Evolutionary conservation across 2,329 filamentous ascomycete genomes (phyloP).

Genomic region (Claviceps sp.): DNA sequence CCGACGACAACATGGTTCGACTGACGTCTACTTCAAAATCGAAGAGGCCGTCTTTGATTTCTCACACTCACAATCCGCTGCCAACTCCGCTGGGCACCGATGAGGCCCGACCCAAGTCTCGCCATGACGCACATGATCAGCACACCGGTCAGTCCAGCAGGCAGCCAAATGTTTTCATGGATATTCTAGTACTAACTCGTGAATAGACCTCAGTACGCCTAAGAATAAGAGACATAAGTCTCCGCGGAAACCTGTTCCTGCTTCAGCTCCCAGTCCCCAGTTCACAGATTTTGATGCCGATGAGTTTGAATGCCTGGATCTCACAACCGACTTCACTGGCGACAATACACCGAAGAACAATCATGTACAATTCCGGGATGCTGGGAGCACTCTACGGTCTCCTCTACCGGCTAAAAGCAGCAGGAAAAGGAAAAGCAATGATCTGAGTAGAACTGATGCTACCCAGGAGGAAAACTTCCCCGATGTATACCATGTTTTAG

Average conservation of each 20-base stretch:
- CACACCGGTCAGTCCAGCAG: slow-evolving; percentile 4
- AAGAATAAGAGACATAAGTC: slow-evolving; percentile 13
- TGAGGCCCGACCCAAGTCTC: slow-evolving; percentile 10
- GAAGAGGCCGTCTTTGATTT: slow-evolving; percentile 31
- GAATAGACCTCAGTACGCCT: slow-evolving; percentile 1
- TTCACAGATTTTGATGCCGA: slow-evolving; percentile 22
- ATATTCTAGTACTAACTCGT: background rate
- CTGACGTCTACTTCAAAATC: slow-evolving; percentile 29
- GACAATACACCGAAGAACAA: slow-evolving; percentile 22
- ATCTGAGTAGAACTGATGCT: slow-evolving; percentile 26
- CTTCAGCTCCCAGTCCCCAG: slow-evolving; percentile 16
- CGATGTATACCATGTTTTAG: slow-evolving; percentile 37
- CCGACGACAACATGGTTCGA: slow-evolving; percentile 29
- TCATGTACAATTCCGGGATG: slow-evolving; percentile 28
- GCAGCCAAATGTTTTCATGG: background rate
- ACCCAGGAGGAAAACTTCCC: slow-evolving; percentile 34
- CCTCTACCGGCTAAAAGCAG: slow-evolving; percentile 24
- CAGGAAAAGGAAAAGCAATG: slow-evolving; percentile 40
- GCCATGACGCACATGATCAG: slow-evolving; percentile 4
- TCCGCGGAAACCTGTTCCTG: slow-evolving; percentile 14
- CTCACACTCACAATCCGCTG: slow-evolving; percentile 27
- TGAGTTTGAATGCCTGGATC: slow-evolving; percentile 25
- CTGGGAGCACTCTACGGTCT: slow-evolving; percentile 25
- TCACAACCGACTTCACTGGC: slow-evolving; percentile 22
- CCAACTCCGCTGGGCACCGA: slow-evolving; percentile 23